Evolutionary conservation across 2,329 filamentous ascomycete genomes (phyloP), one percentile per base, ranked within the genome.

Genomic region (Cryoendolithus antarcticus): DNA sequence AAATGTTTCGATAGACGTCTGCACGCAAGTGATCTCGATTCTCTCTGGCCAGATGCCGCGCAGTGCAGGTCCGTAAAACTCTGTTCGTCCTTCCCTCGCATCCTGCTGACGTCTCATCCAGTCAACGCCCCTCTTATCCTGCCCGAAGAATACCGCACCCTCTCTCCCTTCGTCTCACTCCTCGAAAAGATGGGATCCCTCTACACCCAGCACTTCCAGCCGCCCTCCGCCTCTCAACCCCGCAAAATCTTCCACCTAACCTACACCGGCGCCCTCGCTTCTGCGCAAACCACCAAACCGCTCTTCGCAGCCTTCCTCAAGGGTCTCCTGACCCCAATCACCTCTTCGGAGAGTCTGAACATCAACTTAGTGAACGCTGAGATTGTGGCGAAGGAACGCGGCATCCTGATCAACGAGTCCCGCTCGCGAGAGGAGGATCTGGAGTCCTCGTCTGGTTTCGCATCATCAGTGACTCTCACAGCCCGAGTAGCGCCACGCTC

Each of bases 291-390:
- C 48, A 89, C 83, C 1, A 78, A 83, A 36, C 84, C 84, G 0
- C 69, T 91, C 2, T 85, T 84, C 47, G 82, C 84, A 0, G 83
- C 83, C 0, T 64, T 89, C 1, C 75, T 89, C 47, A 88, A 86
- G 56, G 84, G 84, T 0, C 69, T 91, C 0, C 71, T 83, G 5
- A 70, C 72, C 1, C 74, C 76, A 1, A 81, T 89, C 48, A 80
- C 74, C 40, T 75, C 77, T 41, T 66, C 70, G 0, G 77, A 80
- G 30, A 77, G 72, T 0, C 58, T 75, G 9, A 79, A 82, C 51
- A 78, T 88, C 50, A 89, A 88, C 62, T 86, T 91, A 43, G 83
- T 91, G 49, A 89, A 91, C 52, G 83, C 83, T 0, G 71, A 76
- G 32, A 66, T 86, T 19, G 73, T 88, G 9, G 82, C 83, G 12